These are phyloP conservation scores for Vanrija sp. DNA, from an alignment of 1,284 basidiomycete species.

Conservation along the genomic window DNA sequence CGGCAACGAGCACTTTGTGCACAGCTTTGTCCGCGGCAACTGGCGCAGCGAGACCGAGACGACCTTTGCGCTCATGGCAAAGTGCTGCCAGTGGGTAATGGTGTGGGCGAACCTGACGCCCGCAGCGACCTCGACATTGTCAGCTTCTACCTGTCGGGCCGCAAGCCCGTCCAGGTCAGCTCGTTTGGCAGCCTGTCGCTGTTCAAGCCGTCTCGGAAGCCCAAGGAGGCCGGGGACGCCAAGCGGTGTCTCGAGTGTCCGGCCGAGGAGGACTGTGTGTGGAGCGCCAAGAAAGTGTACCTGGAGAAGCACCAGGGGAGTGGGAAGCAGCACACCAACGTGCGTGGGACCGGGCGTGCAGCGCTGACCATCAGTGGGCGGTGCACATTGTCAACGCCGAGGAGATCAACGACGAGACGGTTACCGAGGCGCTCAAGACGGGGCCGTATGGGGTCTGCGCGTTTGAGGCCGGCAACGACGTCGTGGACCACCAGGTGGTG, in stretches of 20 bases:
- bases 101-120: neutral
- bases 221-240: slow-evolving; percentile 60
- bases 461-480: slow-evolving; percentile 75
- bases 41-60: slow-evolving; percentile 67
- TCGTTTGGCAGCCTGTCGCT: slow-evolving; percentile 79
- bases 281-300: slow-evolving; percentile 68
- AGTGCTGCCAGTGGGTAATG: slow-evolving; percentile 70
- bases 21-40: slow-evolving; percentile 63
- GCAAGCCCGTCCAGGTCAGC: slow-evolving; percentile 63
- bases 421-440: slow-evolving; percentile 59
- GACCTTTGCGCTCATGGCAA: slow-evolving; percentile 78
- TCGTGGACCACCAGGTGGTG: slow-evolving; percentile 77
- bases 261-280: slow-evolving; percentile 67
- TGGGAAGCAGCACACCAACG: too few relatives aligned
- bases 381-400: slow-evolving; percentile 60
- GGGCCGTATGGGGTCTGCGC: slow-evolving; percentile 75
- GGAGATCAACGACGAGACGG: slow-evolving; percentile 70
- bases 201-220: slow-evolving; percentile 69
- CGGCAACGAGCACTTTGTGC: slow-evolving; percentile 58
- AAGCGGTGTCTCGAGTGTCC: slow-evolving; percentile 70
- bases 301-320: slow-evolving; percentile 5
- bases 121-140: slow-evolving; percentile 75
- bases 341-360: too few relatives aligned
- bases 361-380: slow-evolving; percentile 21
- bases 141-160: slow-evolving; percentile 57